Percentiles rank a stretch among this genome's conserved stretches.
Evolutionary conservation across 495 filamentous ascomycete species (phyloP).

Genomic region (Glutinoglossum americanum): DNA sequence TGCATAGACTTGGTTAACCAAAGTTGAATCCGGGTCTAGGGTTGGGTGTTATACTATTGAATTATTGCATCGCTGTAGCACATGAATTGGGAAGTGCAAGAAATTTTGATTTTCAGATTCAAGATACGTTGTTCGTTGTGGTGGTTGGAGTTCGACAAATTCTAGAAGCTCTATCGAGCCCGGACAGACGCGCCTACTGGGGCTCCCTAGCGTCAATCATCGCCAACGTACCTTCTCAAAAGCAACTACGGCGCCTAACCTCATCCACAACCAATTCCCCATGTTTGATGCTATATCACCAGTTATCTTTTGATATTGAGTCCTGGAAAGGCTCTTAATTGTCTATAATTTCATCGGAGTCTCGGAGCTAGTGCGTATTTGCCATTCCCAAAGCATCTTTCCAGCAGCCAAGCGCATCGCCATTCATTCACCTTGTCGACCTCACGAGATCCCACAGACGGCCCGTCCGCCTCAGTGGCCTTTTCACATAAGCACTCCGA

Average conservation of each 20-base stretch:
- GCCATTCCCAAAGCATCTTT: neutral
- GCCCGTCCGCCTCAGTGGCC: slow-evolving; percentile 8
- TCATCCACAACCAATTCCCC: neutral
- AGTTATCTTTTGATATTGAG: neutral
- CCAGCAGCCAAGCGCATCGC: neutral
- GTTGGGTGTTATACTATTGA: neutral
- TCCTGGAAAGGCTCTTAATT: neutral
- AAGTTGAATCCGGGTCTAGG: neutral
- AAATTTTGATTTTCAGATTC: neutral
- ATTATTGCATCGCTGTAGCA: neutral
- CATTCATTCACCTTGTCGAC: slow-evolving; percentile 3
- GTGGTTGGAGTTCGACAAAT: neutral
- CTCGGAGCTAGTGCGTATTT: neutral
- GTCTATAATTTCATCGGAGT: neutral
- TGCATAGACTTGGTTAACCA: neutral
- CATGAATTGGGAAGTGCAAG: neutral
- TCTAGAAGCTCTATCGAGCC: neutral
- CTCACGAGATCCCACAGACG: slow-evolving; percentile 2
- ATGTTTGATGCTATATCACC: neutral
- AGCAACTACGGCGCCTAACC: neutral
- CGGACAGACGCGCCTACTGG: neutral
- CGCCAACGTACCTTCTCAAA: slow-evolving; percentile 1
- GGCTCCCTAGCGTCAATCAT: neutral
- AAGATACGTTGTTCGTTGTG: neutral
- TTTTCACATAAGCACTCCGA: slow-evolving; percentile 3